Percentiles rank a stretch among this genome's conserved stretches.
Evolutionary conservation across 192 early-diverging fungal genomes (phyloP).

Genomic region (Geranomyces michiganensis): DNA sequence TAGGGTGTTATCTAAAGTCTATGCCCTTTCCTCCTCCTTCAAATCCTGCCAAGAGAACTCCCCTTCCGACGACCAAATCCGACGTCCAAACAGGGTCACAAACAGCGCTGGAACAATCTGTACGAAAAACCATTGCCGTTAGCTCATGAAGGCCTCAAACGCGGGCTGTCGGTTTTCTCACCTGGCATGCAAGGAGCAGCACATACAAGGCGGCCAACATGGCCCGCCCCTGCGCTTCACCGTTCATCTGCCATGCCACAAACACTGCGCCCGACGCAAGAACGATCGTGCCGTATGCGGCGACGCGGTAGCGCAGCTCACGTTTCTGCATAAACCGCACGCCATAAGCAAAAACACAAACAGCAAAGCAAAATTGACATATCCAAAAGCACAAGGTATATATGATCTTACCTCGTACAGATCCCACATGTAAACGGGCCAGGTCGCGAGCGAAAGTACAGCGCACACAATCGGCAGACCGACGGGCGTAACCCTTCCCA

Average conservation of each 20-base stretch:
- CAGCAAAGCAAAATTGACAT: background rate
- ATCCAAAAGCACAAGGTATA: background rate
- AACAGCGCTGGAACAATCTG: slow-evolving; percentile 9
- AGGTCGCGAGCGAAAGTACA: slow-evolving; percentile 8
- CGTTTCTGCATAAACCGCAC: background rate
- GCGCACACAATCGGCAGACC: slow-evolving; percentile 14
- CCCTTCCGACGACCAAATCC: too few species aligned
- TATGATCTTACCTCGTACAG: background rate
- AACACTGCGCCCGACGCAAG: slow-evolving; percentile 14
- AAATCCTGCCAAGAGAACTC: background rate
- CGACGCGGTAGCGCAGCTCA: slow-evolving; percentile 9
- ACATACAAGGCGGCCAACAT: background rate
- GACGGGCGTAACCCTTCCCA: slow-evolving; percentile 5
- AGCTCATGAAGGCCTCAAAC: background rate
- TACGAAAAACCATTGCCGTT: background rate
- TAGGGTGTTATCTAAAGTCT: too few species aligned
- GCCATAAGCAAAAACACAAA: background rate
- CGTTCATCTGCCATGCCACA: slow-evolving; percentile 10
- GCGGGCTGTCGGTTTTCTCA: slow-evolving; percentile 1
- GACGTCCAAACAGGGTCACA: slow-evolving; percentile 1
- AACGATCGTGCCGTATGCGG: slow-evolving; percentile 4
- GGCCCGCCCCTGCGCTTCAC: slow-evolving; percentile 8
- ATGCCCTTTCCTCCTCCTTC: background rate
- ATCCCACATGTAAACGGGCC: slow-evolving; percentile 13
- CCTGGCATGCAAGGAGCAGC: slow-evolving; percentile 9